Base-by-base conservation (phyloP, 306 rosid species). In the Cucurbita ficifolia region DNA sequence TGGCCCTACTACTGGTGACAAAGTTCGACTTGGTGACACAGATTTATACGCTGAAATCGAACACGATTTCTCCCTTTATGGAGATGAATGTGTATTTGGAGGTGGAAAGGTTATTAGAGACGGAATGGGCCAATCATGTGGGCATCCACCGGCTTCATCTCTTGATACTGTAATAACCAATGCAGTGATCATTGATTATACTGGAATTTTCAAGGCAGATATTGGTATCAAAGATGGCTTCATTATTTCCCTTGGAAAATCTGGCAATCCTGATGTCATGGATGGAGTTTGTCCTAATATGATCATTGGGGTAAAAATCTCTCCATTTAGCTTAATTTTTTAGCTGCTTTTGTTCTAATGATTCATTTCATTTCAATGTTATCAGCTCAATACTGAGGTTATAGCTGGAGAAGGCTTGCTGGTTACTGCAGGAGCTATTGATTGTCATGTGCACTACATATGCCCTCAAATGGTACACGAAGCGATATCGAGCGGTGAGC, bases 91-190 rank as follows among this genome's bases (percentile, higher is more conserved):
- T 76, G 85, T 94, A 48, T 94, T 90, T 78, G 99, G 99, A 78
- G 99, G 97, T 70, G 99, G 99, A 40, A 94, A 94, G 85, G 92
- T 85, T 54, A 81, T 91, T 73, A 86, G 99, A 81, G 99, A 91
- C 22, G 99, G 99, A 79, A 87, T 94, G 92, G 97, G 97, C 69
- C 99, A 94, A 82, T 82, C 87, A 17, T 84, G 86, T 36, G 87
- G 95, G 78, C 79, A 74, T 64, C 46, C 60, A 68, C 78, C 85
- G 17, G 80, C 72, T 73, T 59, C 0, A 24, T 76, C 87, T 65
- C 79, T 94, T 74, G 99, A 94, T 84, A 86, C 91, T 53, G 97
- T 94, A 54, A 86, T 91, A 80, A 91, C 99, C 76, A 91, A 87
- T 82, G 95, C 91, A 33, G 83, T 94, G 75, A 76, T 94, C 17